Conservation (phyloP, 345 rosid species). For the Citrus reticulata region DNA sequence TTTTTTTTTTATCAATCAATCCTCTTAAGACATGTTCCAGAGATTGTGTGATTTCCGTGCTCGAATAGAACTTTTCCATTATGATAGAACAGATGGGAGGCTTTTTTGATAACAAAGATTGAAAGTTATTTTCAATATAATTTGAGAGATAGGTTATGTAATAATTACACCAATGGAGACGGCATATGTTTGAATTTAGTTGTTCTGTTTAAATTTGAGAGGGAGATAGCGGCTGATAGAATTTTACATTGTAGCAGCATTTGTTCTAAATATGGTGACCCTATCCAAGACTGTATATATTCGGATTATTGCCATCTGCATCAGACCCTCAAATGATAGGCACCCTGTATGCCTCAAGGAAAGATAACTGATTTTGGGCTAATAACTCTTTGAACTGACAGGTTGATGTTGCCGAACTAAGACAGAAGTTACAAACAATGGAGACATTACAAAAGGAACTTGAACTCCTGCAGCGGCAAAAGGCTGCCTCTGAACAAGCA, state of each 20-base stretch:
- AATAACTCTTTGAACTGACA: constrained; percentile 29
- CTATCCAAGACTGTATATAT: not conserved
- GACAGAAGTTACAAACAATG: constrained; percentile 89
- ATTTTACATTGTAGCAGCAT: not conserved
- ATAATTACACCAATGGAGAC: not conserved
- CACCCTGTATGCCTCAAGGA: not conserved
- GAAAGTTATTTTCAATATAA: not conserved
- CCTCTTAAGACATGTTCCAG: not conserved
- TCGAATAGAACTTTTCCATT: not conserved
- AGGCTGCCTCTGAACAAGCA: constrained; percentile 95
- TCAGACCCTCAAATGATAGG: not conserved
- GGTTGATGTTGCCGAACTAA: constrained; percentile 96
- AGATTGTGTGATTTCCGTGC: not conserved
- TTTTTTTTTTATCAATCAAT: too few relatives aligned
- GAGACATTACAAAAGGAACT: constrained; percentile 86
- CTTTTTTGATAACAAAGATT: not conserved
- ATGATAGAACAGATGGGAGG: not conserved
- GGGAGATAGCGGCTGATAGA: not conserved
- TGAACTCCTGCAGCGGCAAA: constrained; percentile 88
- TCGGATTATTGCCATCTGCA: not conserved
- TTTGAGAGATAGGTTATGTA: not conserved
- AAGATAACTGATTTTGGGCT: not conserved
- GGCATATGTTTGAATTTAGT: not conserved
- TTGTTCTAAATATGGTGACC: not conserved
- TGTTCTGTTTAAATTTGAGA: not conserved